Evolutionary conservation across 192 early-diverging fungal genomes (phyloP).

Genomic region (Coemansia sp.): DNA sequence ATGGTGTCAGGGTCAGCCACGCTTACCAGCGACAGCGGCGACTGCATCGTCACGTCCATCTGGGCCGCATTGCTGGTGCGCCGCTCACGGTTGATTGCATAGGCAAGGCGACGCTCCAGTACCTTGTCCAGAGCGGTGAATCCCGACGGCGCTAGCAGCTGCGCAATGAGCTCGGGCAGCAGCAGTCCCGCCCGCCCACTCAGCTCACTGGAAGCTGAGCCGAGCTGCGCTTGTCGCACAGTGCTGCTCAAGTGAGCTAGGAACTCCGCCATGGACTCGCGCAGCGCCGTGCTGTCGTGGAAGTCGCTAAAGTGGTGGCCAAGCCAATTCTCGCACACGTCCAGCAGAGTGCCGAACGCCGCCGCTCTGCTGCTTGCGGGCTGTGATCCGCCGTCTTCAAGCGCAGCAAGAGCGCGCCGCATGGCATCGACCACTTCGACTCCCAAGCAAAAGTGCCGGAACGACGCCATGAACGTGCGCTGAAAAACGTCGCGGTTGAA

Average conservation of each 20-base stretch:
- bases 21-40: slow-evolving; percentile 45
- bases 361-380: slow-evolving; percentile 1
- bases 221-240: slow-evolving; percentile 12
- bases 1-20: slow-evolving; percentile 29
- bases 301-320: slow-evolving; percentile 65
- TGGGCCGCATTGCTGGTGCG: slow-evolving; percentile 21
- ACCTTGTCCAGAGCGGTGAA: slow-evolving; percentile 35
- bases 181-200: slow-evolving; percentile 20
- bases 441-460: slow-evolving; percentile 64
- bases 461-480: slow-evolving; percentile 65
- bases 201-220: slow-evolving; percentile 12
- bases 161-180: slow-evolving; percentile 29
- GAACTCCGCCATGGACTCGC: slow-evolving; percentile 55
- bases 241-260: slow-evolving; percentile 20
- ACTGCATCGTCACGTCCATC: slow-evolving; percentile 23
- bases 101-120: slow-evolving; percentile 36
- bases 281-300: slow-evolving; percentile 61
- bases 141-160: slow-evolving; percentile 40
- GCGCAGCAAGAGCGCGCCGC: slow-evolving; percentile 24
- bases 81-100: slow-evolving; percentile 42
- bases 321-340: slow-evolving; percentile 68
- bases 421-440: slow-evolving; percentile 45
- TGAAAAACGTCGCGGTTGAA: slow-evolving; percentile 59
- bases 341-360: slow-evolving; percentile 48
- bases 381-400: slow-evolving; percentile 40